phyloP scores from a whole-genome alignment of 1,284 basidiomycete species.

The Stereum hirsutum region DNA sequence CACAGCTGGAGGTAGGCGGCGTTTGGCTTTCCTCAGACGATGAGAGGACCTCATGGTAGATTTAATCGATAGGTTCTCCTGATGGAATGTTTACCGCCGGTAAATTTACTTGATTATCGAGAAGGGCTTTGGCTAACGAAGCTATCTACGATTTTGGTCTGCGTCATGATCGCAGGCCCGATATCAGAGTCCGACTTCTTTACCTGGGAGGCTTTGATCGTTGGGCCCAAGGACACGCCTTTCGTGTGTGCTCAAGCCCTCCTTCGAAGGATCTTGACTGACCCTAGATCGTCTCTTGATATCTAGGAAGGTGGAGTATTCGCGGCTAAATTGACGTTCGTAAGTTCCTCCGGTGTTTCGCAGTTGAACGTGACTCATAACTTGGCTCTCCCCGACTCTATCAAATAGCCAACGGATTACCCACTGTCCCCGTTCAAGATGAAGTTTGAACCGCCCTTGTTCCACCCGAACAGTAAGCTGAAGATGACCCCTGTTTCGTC shows the following conservation, averaged over 20 bases:
- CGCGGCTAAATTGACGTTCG: conserved; percentile 86
- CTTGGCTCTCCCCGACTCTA: neutral
- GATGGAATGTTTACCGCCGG: conserved; percentile 94
- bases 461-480: conserved; percentile 92
- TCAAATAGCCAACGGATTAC: conserved; percentile 76
- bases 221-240: conserved; percentile 94
- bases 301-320: conserved; percentile 92
- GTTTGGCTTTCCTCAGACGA: neutral
- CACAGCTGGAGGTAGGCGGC: conserved; percentile 43
- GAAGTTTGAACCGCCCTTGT: conserved; percentile 94
- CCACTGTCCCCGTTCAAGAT: conserved; percentile 96
- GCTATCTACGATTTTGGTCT: neutral
- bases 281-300: neutral
- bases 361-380: neutral
- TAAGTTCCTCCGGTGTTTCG: conserved; percentile 33
- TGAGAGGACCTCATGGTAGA: conserved; percentile 2
- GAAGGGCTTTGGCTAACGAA: neutral
- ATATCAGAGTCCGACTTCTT: conserved; percentile 95
- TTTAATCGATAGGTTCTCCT: conserved; percentile 66
- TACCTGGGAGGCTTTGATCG: conserved; percentile 96
- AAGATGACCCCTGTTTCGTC: conserved; percentile 3
- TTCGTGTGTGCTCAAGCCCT: conserved; percentile 64
- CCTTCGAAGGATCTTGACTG: too few species aligned
- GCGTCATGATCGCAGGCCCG: conserved; percentile 44
- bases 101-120: conserved; percentile 19